Evolutionary conservation across 441 rosid species (phyloP), one percentile per base, ranked within the genome.

Genomic region (Aquilaria agallochum): DNA sequence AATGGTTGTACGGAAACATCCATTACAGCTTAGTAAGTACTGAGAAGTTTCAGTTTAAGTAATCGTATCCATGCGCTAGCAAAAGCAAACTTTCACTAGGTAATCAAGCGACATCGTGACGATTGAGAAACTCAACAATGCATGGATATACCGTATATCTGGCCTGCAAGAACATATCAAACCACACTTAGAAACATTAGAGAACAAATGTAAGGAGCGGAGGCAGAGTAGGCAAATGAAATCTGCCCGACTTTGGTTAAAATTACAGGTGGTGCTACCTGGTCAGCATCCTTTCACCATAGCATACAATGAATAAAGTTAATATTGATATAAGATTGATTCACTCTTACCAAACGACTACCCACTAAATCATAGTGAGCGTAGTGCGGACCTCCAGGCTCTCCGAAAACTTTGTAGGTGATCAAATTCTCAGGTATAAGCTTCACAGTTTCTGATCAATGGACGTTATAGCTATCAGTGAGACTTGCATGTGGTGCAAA

Each of bases 301-400:
- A 34, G 5, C 40, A 36, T 36, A 36, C 42, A 36, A 36, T 8
- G 5, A 36, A 4, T 36, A 36, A 36, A 8, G 42, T 36, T 36
- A 8, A 4, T 36, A 8, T 36, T 4, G 42, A 8, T 8, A 36
- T 36, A 36, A 36, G 42, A 36, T 4, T 36, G 45, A 52, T 14
- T 69, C 68, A 61, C 50, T 46, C 82, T 13, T 79, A 85, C 91
- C 76, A 66, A 54, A 54, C 76, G 69, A 10, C 79, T 74, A 50
- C 78, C 78, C 40, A 81, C 80, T 34, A 82, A 15, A 77, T 80
- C 87, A 55, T 78, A 82, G 58, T 80, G 88, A 53, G 81, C 92
- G 59, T 74, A 87, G 71, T 87, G 90, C 40, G 88, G 93, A 64
- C 90, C 88, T 2, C 72, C 65, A 0, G 87, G 82, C 68, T 86